Base-by-base conservation (phyloP, 768 basidiomycete genomes). In the Mycena alexandri region DNA sequence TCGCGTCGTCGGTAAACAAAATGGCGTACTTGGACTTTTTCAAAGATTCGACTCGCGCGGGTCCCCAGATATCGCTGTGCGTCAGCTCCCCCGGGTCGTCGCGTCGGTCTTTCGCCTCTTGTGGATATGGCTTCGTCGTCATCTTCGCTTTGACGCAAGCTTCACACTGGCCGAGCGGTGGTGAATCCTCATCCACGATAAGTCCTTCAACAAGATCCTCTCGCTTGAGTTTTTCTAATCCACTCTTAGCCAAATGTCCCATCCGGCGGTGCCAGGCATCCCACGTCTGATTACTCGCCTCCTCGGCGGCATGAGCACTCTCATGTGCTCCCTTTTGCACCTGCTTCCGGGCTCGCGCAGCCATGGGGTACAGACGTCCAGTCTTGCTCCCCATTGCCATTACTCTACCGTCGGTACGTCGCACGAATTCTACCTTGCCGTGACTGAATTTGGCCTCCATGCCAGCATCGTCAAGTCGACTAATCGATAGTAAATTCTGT, bases 81-180 rank as follows among this genome's bases (percentile, higher is more conserved):
- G 57, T 66, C 21, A 66, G 11, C 50, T 67, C 66, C 44, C 66
- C 66, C 13, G 66, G 59, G 17, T 57, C 42, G 48, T 29, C 29
- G 29, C 29, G 29, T 29, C 29, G 29, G 29, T 29, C 6, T 3
- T 6, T 29, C 6, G 29, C 61, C 66, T 38, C 54, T 25, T 62
- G 43, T 38, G 66, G 66, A 38, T 57, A 67, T 9, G 66, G 66
- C 42, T 58, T 56, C 9, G 55, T 52, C 10, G 60, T 61, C 60
- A 67, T 62, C 44, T 67, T 67, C 11, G 66, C 60, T 29, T 67
- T n/a, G 52, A 67, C 22, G 21, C 66, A 67, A 43, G 66, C 60
- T 17, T 67, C 66, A 13, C 66, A 67, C 17, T 61, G 60, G 29
- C 44, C 57, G 47, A 62, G 22, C 25, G 66, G 66, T 12, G 61